These are phyloP conservation scores for Psilocybe sp. DNA, from an alignment of 768 basidiomycete genomes.

Conservation along the genomic window DNA sequence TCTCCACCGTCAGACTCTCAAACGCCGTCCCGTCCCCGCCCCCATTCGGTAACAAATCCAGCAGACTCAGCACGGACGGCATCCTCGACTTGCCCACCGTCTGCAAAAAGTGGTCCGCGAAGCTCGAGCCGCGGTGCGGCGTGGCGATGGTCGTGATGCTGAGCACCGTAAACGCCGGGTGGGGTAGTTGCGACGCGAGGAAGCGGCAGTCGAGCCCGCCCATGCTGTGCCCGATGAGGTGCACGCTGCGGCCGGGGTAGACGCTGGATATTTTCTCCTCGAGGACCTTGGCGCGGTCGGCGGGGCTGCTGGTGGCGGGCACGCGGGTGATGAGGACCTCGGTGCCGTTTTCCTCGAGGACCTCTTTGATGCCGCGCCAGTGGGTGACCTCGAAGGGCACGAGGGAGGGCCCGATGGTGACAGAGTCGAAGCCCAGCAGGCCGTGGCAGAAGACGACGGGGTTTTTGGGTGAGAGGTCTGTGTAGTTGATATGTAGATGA, in stretches of 20 bases:
- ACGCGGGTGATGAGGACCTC: constrained; percentile 94
- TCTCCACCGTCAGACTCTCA: constrained; percentile 76
- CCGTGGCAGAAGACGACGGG: constrained; percentile 97
- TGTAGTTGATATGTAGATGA: constrained; percentile 1
- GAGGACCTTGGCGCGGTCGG: constrained; percentile 89
- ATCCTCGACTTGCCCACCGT: constrained; percentile 66
- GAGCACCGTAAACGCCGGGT: constrained; percentile 75
- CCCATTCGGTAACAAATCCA: constrained; percentile 86
- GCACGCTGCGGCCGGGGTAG: constrained; percentile 82
- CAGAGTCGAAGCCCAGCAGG: constrained; percentile 83
- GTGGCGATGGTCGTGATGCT: constrained; percentile 94
- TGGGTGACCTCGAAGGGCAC: constrained; percentile 86
- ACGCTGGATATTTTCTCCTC: constrained; percentile 74
- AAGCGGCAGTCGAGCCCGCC: constrained; percentile 95
- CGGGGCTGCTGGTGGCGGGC: constrained; percentile 86
- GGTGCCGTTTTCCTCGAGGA: constrained; percentile 80
- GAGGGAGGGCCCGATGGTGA: constrained; percentile 74
- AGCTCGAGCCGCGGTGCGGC: constrained; percentile 90
- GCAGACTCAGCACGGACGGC: constrained; percentile 66
- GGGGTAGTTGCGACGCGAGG: constrained; percentile 73
- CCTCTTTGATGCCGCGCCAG: constrained; percentile 96
- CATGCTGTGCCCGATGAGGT: constrained; percentile 86
- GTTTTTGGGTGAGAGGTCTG: constrained; percentile 76
- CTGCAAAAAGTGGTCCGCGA: constrained; percentile 87
- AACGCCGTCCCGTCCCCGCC: constrained; percentile 96